Percentiles rank a stretch among this genome's conserved stretches.
phyloP scores from a whole-genome alignment of 2,329 filamentous ascomycete species.

The Pseudogymnoascus pannorum region DNA sequence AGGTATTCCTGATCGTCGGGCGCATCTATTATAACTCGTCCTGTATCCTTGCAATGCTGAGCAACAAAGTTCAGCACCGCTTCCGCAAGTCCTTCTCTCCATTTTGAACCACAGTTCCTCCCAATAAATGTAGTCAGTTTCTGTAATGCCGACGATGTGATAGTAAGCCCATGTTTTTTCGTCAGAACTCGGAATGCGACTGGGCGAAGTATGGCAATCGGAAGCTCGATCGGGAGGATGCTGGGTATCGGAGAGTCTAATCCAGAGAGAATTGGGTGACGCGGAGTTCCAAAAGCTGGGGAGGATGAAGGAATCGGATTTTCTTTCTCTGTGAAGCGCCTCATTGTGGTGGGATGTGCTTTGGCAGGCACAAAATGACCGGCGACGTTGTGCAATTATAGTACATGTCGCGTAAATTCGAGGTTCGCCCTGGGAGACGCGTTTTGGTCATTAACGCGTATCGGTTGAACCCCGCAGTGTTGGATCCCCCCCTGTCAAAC shows the following conservation, averaged over 20 bases:
- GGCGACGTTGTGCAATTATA: constrained; percentile 1
- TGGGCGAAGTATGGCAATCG: constrained; percentile 77
- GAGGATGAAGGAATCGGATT: constrained; percentile 79
- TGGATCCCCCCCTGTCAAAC: not conserved
- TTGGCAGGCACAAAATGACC: not conserved
- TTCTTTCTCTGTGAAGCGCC: constrained; percentile 1
- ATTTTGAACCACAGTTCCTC: constrained; percentile 88
- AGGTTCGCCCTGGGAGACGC: not conserved
- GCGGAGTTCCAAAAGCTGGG: constrained; percentile 81
- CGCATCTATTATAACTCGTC: constrained; percentile 86
- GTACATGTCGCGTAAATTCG: constrained; percentile 6
- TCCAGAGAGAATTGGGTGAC: constrained; percentile 66
- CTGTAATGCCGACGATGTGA: constrained; percentile 80
- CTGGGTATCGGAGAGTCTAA: constrained; percentile 26
- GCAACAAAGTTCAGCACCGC: constrained; percentile 87
- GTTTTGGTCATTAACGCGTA: constrained; percentile 7
- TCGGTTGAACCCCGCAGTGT: not conserved
- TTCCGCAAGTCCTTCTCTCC: constrained; percentile 90
- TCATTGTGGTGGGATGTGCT: not conserved
- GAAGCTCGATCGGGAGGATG: constrained; percentile 82
- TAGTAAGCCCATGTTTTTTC: constrained; percentile 91
- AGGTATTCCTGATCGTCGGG: constrained; percentile 39
- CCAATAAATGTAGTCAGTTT: constrained; percentile 85
- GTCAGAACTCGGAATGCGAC: constrained; percentile 94
- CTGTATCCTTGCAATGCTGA: constrained; percentile 82